Evolutionary conservation across 1,284 basidiomycete species (phyloP).

Genomic region (Pterulicium gracile): DNA sequence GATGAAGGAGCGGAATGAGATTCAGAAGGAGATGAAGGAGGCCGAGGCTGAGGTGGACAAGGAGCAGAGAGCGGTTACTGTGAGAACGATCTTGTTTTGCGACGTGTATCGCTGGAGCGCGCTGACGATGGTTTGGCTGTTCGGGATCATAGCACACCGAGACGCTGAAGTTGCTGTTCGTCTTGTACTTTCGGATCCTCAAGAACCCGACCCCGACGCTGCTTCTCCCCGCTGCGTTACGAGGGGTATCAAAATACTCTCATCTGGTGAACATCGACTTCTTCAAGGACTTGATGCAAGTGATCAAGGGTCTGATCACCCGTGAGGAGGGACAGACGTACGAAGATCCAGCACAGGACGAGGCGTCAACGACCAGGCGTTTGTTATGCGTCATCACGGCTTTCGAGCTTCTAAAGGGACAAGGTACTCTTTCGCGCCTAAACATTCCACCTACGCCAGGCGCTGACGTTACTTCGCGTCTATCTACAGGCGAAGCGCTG

Average conservation of each 20-base stretch:
- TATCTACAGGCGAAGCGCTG: constrained; percentile 73
- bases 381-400: constrained; percentile 90
- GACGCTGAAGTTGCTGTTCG: constrained; percentile 95
- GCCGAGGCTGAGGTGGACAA: constrained; percentile 92
- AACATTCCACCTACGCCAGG: not conserved
- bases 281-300: constrained; percentile 89
- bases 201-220: constrained; percentile 80
- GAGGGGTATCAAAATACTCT: constrained; percentile 88
- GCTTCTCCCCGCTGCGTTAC: constrained; percentile 80
- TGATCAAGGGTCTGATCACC: constrained; percentile 71
- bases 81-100: constrained; percentile 23
- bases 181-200: constrained; percentile 93
- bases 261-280: constrained; percentile 99
- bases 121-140: no score
- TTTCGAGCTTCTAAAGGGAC: constrained; percentile 91
- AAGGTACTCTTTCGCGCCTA: constrained; percentile 48
- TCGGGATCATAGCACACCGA: constrained; percentile 74
- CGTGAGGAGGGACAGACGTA: constrained; percentile 34
- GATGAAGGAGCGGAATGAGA: constrained; percentile 76
- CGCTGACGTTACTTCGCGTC: not conserved
- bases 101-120: constrained; percentile 3
- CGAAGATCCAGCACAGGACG: constrained; percentile 45
- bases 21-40: constrained; percentile 83
- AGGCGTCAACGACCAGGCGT: constrained; percentile 14
- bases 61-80: constrained; percentile 79